Percentiles rank a stretch among this genome's conserved stretches.
These are phyloP conservation scores for Lachancea waltii DNA, from an alignment of 805 yeast genomes.

Conservation along the genomic window DNA sequence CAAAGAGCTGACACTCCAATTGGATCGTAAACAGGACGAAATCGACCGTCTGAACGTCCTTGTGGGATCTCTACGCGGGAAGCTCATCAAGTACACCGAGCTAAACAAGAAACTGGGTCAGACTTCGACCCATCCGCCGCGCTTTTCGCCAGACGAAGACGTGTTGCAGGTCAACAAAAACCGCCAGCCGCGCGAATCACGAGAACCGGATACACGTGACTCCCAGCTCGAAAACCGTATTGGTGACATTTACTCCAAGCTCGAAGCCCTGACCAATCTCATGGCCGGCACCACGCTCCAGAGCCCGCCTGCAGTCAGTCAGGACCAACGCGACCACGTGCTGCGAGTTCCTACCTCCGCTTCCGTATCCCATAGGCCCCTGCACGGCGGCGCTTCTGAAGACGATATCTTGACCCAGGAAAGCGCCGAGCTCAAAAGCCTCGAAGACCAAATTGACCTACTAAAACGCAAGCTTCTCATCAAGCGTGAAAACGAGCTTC, in stretches of 20 bases:
- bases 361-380: slow-evolving; percentile 1
- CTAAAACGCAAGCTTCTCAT: slow-evolving; percentile 29
- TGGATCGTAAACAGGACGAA: slow-evolving; percentile 28
- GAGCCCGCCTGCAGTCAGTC: too few species aligned
- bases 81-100: slow-evolving; percentile 33
- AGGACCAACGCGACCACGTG: neutral
- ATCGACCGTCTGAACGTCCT: slow-evolving; percentile 28
- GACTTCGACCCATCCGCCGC: slow-evolving; percentile 1
- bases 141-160: slow-evolving; percentile 4
- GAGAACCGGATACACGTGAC: slow-evolving; percentile 2
- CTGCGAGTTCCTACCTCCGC: too few species aligned
- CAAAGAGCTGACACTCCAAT: slow-evolving; percentile 31
- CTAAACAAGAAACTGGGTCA: slow-evolving; percentile 22
- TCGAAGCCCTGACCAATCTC: slow-evolving; percentile 17
- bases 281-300: slow-evolving; percentile 6
- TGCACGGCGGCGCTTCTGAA: slow-evolving; percentile 5
- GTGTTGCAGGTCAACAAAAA: slow-evolving; percentile 6
- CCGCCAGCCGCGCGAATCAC: too few species aligned
- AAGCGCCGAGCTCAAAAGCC: slow-evolving; percentile 30
- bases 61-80: slow-evolving; percentile 32
- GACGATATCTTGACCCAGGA: slow-evolving; percentile 31
- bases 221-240: slow-evolving; percentile 14
- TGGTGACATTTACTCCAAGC: slow-evolving; percentile 15
- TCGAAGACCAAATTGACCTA: slow-evolving; percentile 31
- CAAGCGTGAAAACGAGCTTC: slow-evolving; percentile 33